Base-by-base conservation (phyloP, 1,284 basidiomycete genomes). In the Sphaerobolus stellatus region DNA sequence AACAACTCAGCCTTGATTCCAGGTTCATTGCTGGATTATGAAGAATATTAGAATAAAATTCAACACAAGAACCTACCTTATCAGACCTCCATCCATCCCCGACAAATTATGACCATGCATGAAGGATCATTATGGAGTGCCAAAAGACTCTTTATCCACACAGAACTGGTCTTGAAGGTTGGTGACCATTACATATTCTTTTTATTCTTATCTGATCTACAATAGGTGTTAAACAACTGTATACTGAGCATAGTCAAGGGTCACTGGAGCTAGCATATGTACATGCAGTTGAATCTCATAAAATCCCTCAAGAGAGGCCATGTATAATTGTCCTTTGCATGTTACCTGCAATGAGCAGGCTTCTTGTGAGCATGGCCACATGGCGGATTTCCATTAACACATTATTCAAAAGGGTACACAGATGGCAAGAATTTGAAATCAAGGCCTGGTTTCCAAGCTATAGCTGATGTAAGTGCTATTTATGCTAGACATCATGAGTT, bases 381-480 rank as follows among this genome's bases (percentile, higher is more conserved):
- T 56, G 53, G 34, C 57, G 54, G 30, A 34, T 64, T 2, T 60
- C 61, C 7, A 60, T 64, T 47, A 62, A 68, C 38, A 67, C 62
- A 2, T 60, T 61, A n/a, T 68, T 67, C 61, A 65, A 66, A 44
- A 50, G 56, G 6, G 16, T 64, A 14, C 56, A 61, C 43, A 30
- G 56, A 1, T 66, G 62, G 61, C 59, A 66, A 29, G 66, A 68
- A 44, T 66, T 68, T 48, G 61, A 66, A 47, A 63, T 67, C 16
- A 66, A 66, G 33, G 51, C 51, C 5, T 68, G 66, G 66, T 60
- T 65, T 49, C 11, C 40, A 2, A 29, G 55, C 4, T 48, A 30
- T 13, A 58, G 59, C 52, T 36, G 55, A 51, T 66, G 65, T 66
- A 58, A 34, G 62, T n/a, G n/a, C n/a, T n/a, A 14, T 11, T n/a